Percentiles rank a stretch among this genome's conserved stretches.
Evolutionary conservation across 176 grass and related monocot genomes (phyloP).

Genomic region (Musa acuminata): DNA sequence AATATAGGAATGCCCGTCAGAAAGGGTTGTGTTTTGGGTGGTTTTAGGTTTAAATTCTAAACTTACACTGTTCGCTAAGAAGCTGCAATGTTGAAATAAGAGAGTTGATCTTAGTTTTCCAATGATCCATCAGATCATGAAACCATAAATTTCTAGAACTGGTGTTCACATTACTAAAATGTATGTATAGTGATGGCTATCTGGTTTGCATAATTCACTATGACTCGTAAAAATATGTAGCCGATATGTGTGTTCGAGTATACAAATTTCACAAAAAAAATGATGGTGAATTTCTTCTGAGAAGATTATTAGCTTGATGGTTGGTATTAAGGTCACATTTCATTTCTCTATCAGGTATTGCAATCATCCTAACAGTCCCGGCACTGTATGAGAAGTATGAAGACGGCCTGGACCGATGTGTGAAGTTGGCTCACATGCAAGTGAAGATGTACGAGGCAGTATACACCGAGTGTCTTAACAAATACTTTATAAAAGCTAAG

Average conservation of each 20-base stretch:
- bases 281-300: not conserved
- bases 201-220: not conserved
- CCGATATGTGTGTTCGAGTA: too few relatives aligned
- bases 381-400: slow-evolving; percentile 31
- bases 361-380: slow-evolving; percentile 31
- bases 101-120: not conserved
- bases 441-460: slow-evolving; percentile 19
- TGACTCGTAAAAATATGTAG: too few relatives aligned
- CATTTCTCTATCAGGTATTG: slow-evolving; percentile 10
- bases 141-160: too few relatives aligned
- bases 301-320: not conserved
- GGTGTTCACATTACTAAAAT: too few relatives aligned
- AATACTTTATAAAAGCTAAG: slow-evolving; percentile 21
- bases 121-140: too few relatives aligned
- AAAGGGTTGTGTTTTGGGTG: too few relatives aligned
- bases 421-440: slow-evolving; percentile 17
- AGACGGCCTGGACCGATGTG: slow-evolving; percentile 14
- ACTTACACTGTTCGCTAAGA: too few relatives aligned
- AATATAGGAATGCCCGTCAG: too few relatives aligned
- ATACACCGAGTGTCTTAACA: slow-evolving; percentile 13
- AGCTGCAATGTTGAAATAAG: too few relatives aligned
- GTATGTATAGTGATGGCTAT: not conserved
- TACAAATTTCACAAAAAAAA: not conserved
- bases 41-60: too few relatives aligned
- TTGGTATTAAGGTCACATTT: not conserved